A percentile compares a stretch with the other conserved stretches of the same genome.
Evolutionary conservation across 768 basidiomycete genomes (phyloP).

Genomic region (Lactarius quietus): DNA sequence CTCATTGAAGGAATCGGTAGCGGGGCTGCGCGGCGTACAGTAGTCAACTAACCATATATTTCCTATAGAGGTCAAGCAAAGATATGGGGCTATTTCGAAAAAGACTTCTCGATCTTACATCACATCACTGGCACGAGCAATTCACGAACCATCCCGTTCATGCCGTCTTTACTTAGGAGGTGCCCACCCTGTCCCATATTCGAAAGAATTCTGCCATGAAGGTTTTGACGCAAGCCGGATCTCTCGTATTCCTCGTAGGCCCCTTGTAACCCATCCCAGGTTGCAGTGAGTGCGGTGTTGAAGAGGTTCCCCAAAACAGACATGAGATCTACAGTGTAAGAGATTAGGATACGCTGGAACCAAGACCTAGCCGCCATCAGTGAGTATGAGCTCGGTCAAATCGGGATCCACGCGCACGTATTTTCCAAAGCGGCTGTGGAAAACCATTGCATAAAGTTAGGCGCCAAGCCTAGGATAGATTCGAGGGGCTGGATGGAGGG

Average conservation of each 20-base stretch:
- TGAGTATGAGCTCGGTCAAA: background rate
- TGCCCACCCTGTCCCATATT: background rate
- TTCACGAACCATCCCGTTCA: background rate
- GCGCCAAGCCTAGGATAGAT: background rate
- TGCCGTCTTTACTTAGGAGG: background rate
- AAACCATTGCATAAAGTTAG: background rate
- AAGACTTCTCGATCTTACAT: background rate
- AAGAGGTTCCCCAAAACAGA: background rate
- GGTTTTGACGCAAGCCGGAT: background rate
- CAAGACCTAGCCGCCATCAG: background rate
- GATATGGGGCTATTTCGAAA: background rate
- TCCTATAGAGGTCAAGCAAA: background rate
- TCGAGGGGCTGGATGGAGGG: background rate
- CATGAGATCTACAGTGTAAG: background rate
- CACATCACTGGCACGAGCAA: background rate
- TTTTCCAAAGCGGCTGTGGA: background rate
- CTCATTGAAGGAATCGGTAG: too few relatives aligned
- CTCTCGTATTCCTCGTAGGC: background rate
- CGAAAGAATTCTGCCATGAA: background rate
- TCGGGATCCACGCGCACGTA: background rate
- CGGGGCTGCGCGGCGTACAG: too few relatives aligned
- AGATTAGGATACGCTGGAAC: background rate
- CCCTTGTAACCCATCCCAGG: background rate
- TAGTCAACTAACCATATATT: too few relatives aligned
- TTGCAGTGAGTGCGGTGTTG: background rate